Conservation (phyloP, 257 asterid genomes). For the Euphrasia confusa region DNA sequence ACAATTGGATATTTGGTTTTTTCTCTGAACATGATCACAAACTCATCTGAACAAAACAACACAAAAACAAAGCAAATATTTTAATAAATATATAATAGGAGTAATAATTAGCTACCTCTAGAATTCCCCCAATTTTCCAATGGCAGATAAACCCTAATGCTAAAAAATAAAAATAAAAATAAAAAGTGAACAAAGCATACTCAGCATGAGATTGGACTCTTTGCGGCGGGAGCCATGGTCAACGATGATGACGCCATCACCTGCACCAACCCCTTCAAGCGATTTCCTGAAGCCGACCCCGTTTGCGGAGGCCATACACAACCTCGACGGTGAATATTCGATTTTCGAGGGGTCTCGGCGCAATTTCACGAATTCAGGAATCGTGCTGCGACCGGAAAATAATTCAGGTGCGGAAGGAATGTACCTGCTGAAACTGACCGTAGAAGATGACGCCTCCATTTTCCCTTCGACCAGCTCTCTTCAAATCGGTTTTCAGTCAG, state of each 20-base stretch:
- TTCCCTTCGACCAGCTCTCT: not conserved
- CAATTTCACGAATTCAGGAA: constrained; percentile 44
- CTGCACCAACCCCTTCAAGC: constrained; percentile 41
- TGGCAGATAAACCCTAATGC: constrained; percentile 7
- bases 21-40: constrained; percentile 76
- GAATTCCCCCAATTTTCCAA: not conserved
- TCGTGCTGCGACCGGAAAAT: constrained; percentile 33
- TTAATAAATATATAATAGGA: not conserved
- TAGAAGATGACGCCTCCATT: constrained; percentile 46
- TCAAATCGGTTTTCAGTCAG: not conserved
- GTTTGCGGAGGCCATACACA: constrained; percentile 58
- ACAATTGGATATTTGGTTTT: constrained; percentile 71
- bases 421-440: constrained; percentile 36
- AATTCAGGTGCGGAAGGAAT: constrained; percentile 13
- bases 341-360: constrained; percentile 31
- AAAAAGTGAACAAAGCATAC: constrained; percentile 38
- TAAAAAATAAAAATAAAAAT: not conserved
- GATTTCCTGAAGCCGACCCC: constrained; percentile 59
- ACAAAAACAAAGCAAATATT: not conserved
- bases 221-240: constrained; percentile 96
- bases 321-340: constrained; percentile 36
- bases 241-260: constrained; percentile 81
- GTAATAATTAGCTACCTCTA: not conserved
- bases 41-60: constrained; percentile 55
- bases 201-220: constrained; percentile 86